phyloP scores from a whole-genome alignment of 257 asterid genomes.

The Salvia rosmarinus region DNA sequence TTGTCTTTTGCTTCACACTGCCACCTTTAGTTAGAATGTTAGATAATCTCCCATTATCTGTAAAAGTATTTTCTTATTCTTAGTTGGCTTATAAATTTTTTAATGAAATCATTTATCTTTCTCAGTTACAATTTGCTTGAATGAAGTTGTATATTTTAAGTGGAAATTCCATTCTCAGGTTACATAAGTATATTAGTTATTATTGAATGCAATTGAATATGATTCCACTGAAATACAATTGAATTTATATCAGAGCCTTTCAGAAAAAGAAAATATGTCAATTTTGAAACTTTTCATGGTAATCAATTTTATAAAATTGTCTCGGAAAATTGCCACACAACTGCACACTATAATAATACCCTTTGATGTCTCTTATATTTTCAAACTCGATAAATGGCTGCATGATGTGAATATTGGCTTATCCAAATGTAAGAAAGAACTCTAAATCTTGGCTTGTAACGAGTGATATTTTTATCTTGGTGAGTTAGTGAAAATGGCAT shows the following conservation, averaged over 20 bases:
- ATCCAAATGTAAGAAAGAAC: slow-evolving; percentile 1
- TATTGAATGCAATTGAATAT: not conserved
- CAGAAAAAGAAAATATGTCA: too few relatives aligned
- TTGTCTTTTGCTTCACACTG: not conserved
- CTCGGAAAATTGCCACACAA: slow-evolving; percentile 5
- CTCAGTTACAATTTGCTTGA: slow-evolving; percentile 9
- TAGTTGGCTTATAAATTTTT: not conserved
- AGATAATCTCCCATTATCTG: not conserved
- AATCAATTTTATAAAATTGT: too few relatives aligned
- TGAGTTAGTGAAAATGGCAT: slow-evolving; percentile 8
- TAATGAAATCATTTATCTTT: not conserved
- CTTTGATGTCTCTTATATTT: not conserved
- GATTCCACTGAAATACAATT: not conserved
- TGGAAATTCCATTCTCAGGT: not conserved
- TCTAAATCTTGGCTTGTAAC: not conserved
- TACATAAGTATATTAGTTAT: not conserved
- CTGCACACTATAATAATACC: not conserved
- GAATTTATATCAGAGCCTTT: slow-evolving; percentile 11
- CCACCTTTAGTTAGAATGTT: slow-evolving; percentile 22
- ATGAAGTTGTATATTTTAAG: not conserved
- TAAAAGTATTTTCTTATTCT: not conserved
- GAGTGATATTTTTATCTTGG: not conserved
- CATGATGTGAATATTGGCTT: not conserved
- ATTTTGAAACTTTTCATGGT: too few relatives aligned
- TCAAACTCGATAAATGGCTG: not conserved